Evolutionary conservation across 768 basidiomycete genomes (phyloP).

Genomic region (Auricularia sp.): DNA sequence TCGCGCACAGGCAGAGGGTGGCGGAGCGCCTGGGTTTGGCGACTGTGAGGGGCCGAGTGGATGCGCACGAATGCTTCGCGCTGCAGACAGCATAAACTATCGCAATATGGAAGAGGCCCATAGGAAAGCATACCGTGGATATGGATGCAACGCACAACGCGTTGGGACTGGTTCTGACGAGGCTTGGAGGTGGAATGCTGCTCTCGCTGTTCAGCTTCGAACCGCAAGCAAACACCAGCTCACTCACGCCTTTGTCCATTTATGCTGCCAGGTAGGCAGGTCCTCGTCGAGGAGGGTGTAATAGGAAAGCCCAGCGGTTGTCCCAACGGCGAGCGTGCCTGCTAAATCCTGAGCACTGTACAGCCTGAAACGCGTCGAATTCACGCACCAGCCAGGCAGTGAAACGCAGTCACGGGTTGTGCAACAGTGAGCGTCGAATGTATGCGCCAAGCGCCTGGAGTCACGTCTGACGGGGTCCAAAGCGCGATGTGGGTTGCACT

Average conservation of each 20-base stretch:
- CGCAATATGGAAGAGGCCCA: conserved; percentile 66
- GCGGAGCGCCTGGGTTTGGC: conserved; percentile 52
- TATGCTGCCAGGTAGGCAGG: conserved; percentile 71
- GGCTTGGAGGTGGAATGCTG: neutral
- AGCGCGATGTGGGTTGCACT: conserved; percentile 58
- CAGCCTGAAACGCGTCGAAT: neutral
- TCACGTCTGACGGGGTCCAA: conserved; percentile 65
- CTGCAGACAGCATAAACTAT: conserved; percentile 28
- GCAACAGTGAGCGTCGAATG: conserved; percentile 72
- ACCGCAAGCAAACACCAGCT: neutral
- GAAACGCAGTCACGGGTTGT: conserved; percentile 48
- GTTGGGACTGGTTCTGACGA: conserved; percentile 9
- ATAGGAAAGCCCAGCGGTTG: conserved; percentile 47
- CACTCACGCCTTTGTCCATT: conserved; percentile 59
- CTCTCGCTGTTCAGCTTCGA: neutral
- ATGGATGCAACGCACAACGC: conserved; percentile 37
- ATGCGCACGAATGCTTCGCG: conserved; percentile 46
- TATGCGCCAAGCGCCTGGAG: conserved; percentile 59
- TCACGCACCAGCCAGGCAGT: conserved; percentile 60
- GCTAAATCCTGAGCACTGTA: conserved; percentile 6
- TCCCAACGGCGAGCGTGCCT: conserved; percentile 73
- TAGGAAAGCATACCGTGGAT: conserved; percentile 53
- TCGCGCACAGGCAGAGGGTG: conserved; percentile 69
- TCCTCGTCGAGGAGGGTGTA: conserved; percentile 76
- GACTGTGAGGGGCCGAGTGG: conserved; percentile 64